Evolutionary conservation across 805 yeast species (phyloP).

Genomic region (Lachancea sp.): DNA sequence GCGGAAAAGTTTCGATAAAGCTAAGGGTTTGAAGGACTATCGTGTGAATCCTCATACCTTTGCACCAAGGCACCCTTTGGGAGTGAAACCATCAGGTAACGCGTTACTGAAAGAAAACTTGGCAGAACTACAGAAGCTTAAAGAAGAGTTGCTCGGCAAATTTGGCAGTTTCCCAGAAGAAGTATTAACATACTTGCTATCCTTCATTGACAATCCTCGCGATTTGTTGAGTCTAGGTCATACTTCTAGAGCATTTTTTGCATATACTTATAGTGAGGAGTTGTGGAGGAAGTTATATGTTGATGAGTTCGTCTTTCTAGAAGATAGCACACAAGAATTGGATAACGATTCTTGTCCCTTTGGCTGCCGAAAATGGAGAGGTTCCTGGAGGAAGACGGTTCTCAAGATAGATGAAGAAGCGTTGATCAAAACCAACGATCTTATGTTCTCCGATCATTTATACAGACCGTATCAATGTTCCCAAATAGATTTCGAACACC

Average conservation of each 20-base stretch:
- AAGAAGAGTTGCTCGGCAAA: slow-evolving; percentile 44
- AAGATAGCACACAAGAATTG: slow-evolving; percentile 14
- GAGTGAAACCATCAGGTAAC: slow-evolving; percentile 74
- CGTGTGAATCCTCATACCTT: slow-evolving; percentile 9
- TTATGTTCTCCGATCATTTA: slow-evolving; percentile 68
- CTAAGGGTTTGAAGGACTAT: neutral
- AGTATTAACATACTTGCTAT: slow-evolving; percentile 46
- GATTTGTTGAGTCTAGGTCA: slow-evolving; percentile 50
- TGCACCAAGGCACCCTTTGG: slow-evolving; percentile 50
- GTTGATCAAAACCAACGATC: slow-evolving; percentile 38
- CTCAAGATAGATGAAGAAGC: slow-evolving; percentile 41
- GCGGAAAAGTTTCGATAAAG: neutral
- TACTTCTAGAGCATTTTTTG: slow-evolving; percentile 62
- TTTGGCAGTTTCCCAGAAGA: slow-evolving; percentile 57
- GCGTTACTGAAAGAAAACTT: slow-evolving; percentile 35
- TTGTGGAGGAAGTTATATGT: slow-evolving; percentile 65
- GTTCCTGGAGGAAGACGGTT: slow-evolving; percentile 73
- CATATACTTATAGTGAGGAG: slow-evolving; percentile 70
- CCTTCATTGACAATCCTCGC: slow-evolving; percentile 40
- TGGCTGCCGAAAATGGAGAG: slow-evolving; percentile 49
- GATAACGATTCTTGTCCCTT: slow-evolving; percentile 22
- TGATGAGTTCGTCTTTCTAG: slow-evolving; percentile 17
- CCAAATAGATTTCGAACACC: slow-evolving; percentile 50
- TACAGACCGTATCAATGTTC: slow-evolving; percentile 82
- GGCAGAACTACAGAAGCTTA: slow-evolving; percentile 11